These are phyloP conservation scores for Ensete ventricosum DNA, from an alignment of 176 grass and related monocot species.

Conservation along the genomic window DNA sequence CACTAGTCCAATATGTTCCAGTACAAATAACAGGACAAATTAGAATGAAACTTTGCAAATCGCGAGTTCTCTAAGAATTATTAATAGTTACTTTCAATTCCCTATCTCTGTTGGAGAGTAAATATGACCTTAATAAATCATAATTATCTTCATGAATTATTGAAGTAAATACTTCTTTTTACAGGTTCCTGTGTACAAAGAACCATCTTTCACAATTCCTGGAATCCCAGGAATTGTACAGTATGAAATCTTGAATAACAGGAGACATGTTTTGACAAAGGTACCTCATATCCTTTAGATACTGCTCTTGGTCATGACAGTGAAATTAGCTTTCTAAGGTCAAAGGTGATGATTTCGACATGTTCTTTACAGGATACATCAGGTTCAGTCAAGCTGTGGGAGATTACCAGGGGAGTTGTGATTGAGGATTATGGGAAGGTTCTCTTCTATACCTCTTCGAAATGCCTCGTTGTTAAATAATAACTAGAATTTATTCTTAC, in stretches of 20 bases:
- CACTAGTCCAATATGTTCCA: too few relatives aligned
- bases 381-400: constrained; percentile 89
- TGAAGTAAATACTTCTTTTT: not conserved
- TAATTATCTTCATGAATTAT: not conserved
- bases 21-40: too few relatives aligned
- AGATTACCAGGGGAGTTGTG: constrained; percentile 78
- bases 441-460: constrained; percentile 3
- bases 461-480: not conserved
- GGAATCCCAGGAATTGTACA: constrained; percentile 74
- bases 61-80: not conserved
- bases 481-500: not conserved
- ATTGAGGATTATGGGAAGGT: constrained; percentile 97
- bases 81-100: not conserved
- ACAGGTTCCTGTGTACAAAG: constrained; percentile 80
- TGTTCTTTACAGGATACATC: constrained; percentile 53
- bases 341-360: not conserved
- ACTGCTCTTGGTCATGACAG: not conserved
- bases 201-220: constrained; percentile 59
- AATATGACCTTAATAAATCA: not conserved
- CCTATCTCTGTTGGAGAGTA: not conserved
- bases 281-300: constrained; percentile 18
- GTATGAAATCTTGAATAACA: constrained; percentile 96
- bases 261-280: constrained; percentile 94
- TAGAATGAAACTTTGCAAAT: too few relatives aligned
- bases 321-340: not conserved